Conservation (phyloP, 352 stramenopile genomes). For the Globisporangium paddicum region DNA sequence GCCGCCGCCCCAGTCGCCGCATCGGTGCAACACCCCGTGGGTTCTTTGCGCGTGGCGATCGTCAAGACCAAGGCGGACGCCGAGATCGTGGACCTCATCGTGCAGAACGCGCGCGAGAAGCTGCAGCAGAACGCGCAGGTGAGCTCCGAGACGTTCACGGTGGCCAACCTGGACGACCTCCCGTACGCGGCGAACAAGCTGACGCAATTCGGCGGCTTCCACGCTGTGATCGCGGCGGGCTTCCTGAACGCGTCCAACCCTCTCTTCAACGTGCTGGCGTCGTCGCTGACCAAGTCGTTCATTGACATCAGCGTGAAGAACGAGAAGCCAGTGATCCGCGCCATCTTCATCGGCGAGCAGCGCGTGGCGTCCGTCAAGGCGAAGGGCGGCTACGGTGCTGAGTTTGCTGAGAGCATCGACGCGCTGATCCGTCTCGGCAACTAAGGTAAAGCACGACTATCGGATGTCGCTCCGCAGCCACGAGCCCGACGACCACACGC, state of each 20-base stretch:
- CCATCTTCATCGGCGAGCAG: constrained; percentile 76
- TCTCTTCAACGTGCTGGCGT: constrained; percentile 53
- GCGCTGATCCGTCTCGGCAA: constrained; percentile 62
- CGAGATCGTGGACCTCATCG: constrained; percentile 61
- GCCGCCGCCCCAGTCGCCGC: constrained; percentile 5
- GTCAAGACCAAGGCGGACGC: constrained; percentile 74
- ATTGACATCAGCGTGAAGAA: constrained; percentile 84
- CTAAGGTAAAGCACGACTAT: constrained; percentile 9
- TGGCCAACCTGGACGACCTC: constrained; percentile 64
- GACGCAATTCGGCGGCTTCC: constrained; percentile 54
- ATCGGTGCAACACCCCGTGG: constrained; percentile 1
- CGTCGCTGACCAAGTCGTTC: constrained; percentile 61
- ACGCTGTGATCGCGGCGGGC: constrained; percentile 72
- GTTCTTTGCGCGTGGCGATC: constrained; percentile 47
- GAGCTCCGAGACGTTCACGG: constrained; percentile 57
- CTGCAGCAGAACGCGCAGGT: constrained; percentile 28
- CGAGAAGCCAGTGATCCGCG: constrained; percentile 71
- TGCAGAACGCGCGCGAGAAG: constrained; percentile 63
- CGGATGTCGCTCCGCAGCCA: constrained; percentile 13
- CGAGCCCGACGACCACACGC: not conserved
- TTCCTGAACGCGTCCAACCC: constrained; percentile 67
- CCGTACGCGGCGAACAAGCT: constrained; percentile 85
- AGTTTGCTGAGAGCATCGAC: constrained; percentile 60
- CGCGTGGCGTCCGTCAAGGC: constrained; percentile 70
- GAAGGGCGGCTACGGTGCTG: constrained; percentile 57